These are phyloP conservation scores for Acanthamoeba sp. DNA, from an alignment of 208 protist genomes.

Conservation along the genomic window DNA sequence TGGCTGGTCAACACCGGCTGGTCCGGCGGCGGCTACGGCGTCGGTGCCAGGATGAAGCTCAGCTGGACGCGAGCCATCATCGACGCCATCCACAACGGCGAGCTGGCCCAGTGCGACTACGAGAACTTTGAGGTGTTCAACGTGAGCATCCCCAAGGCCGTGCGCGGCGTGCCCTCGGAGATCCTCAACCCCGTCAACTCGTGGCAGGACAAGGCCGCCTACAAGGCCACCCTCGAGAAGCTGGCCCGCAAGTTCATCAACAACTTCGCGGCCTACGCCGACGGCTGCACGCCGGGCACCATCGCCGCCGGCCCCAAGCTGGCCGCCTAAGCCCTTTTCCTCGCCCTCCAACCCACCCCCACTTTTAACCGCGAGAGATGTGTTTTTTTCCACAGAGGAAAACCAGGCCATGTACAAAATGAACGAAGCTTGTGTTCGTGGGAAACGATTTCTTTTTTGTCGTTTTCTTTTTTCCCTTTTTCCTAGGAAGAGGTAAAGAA, in stretches of 20 bases:
- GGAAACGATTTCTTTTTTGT: too few species aligned
- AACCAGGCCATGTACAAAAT: too few species aligned
- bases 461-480: too few species aligned
- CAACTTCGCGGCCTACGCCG: slow-evolving; percentile 94
- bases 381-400: too few species aligned
- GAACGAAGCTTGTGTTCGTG: too few species aligned
- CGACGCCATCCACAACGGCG: slow-evolving; percentile 96
- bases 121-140: slow-evolving; percentile 92
- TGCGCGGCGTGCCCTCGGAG: slow-evolving; percentile 90
- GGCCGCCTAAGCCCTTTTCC: neutral
- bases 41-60: slow-evolving; percentile 94
- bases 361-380: neutral
- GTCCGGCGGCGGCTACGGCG: slow-evolving; percentile 89
- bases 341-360: neutral
- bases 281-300: slow-evolving; percentile 91
- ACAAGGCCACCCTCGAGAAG: slow-evolving; percentile 91
- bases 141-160: slow-evolving; percentile 92
- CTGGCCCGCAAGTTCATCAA: slow-evolving; percentile 94
- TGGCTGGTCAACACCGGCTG: slow-evolving; percentile 98
- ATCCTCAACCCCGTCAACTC: slow-evolving; percentile 94
- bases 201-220: slow-evolving; percentile 93
- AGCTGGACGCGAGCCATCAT: slow-evolving; percentile 95
- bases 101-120: slow-evolving; percentile 91
- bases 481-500: too few species aligned
- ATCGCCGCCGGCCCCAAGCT: slow-evolving; percentile 90